A percentile compares a stretch with the other conserved stretches of the same genome.
Evolutionary conservation across 306 rosid genomes (phyloP).

Genomic region (Glycine latifolia): DNA sequence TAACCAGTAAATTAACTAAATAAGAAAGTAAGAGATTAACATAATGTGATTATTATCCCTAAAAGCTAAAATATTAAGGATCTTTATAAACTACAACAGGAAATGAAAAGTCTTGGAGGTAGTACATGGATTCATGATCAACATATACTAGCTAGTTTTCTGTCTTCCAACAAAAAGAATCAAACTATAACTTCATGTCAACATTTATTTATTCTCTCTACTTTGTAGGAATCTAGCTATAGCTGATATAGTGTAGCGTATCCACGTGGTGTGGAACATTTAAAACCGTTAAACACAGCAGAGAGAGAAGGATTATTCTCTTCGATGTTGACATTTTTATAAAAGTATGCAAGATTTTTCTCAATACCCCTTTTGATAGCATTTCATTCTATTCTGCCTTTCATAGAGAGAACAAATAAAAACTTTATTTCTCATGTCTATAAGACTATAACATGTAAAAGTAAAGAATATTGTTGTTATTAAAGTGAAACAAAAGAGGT

Average conservation of each 20-base stretch:
- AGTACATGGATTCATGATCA: too few species aligned
- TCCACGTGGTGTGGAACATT: constrained; percentile 26
- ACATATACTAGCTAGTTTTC: background rate
- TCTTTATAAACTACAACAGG: background rate
- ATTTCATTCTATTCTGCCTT: background rate
- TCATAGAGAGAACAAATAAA: background rate
- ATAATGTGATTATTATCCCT: background rate
- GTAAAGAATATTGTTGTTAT: constrained; percentile 2
- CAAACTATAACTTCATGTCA: constrained; percentile 30
- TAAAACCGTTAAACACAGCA: constrained; percentile 21
- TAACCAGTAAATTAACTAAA: background rate
- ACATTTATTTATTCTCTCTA: constrained; percentile 29
- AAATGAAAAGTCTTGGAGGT: background rate
- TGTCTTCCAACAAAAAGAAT: constrained; percentile 2
- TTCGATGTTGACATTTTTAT: constrained; percentile 27
- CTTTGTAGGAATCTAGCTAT: background rate
- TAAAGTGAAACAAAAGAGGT: constrained; percentile 3
- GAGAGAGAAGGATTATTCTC: constrained; percentile 36
- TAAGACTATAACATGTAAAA: background rate
- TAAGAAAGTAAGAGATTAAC: background rate
- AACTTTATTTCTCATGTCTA: constrained; percentile 8
- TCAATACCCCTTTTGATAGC: constrained; percentile 10
- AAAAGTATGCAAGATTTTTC: constrained; percentile 19
- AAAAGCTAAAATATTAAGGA: background rate
- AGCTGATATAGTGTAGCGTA: background rate